A percentile compares a stretch with the other conserved stretches of the same genome.
These are phyloP conservation scores for Neohortaea acidophila DNA, from an alignment of 495 filamentous ascomycete species.

Conservation along the genomic window DNA sequence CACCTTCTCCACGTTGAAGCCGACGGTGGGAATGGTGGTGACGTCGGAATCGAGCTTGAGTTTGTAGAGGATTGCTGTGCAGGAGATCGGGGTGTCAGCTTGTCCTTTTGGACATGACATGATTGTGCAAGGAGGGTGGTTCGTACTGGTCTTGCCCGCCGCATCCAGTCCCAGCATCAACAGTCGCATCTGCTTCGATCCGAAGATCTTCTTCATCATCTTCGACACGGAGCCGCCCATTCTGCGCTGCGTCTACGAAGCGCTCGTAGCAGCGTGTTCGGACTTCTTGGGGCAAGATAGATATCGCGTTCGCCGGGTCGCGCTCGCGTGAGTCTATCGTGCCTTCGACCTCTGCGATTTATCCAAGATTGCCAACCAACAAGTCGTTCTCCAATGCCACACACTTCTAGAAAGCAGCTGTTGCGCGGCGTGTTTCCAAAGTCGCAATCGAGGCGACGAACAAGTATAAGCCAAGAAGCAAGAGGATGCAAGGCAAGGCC, in stretches of 20 bases:
- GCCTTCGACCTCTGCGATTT: too few species aligned
- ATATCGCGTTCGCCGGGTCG: too few species aligned
- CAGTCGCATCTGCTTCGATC: constrained; percentile 95
- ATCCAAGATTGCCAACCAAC: too few species aligned
- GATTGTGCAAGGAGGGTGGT: neutral
- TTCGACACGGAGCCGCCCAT: constrained; percentile 78
- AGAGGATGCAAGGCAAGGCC: too few species aligned
- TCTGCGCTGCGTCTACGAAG: constrained; percentile 4
- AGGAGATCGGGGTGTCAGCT: constrained; percentile 6
- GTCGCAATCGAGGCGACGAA: too few species aligned
- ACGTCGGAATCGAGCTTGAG: constrained; percentile 95
- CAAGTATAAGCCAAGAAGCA: too few species aligned
- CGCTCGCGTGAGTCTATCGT: too few species aligned
- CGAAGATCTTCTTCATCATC: constrained; percentile 94
- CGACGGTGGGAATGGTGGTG: constrained; percentile 97
- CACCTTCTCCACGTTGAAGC: constrained; percentile 99
- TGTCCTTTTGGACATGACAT: neutral
- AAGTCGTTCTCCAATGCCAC: too few species aligned
- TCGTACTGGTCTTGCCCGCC: constrained; percentile 86
- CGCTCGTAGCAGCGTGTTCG: neutral
- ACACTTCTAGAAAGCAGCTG: too few species aligned
- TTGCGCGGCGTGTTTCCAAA: too few species aligned
- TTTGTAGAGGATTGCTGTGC: constrained; percentile 88
- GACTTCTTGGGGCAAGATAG: too few species aligned
- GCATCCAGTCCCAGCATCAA: constrained; percentile 96